Base-by-base conservation (phyloP, 2,329 filamentous ascomycete species). In the Penicillium sp. region DNA sequence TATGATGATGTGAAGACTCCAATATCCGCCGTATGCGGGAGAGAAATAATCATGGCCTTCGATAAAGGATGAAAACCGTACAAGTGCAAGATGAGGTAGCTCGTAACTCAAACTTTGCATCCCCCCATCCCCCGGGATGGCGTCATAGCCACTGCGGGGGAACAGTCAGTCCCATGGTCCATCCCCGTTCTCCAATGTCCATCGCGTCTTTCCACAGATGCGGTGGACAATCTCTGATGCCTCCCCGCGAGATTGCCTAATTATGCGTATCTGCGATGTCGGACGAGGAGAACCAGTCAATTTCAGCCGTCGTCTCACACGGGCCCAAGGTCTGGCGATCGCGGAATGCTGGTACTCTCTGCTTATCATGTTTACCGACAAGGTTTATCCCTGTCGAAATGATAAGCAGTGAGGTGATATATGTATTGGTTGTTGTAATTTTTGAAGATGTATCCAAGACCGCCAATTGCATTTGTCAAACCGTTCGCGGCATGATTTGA, bases 231-330 rank as follows among this genome's bases (percentile, higher is more conserved):
- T 59, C 30, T 52, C 52, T 59, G 55, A 48, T 55, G 52, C 52
- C 22, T 55, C 45, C 13, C 7, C 4, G 28, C 30, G 57, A 22
- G n/a, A 30, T 33, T 33, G 13, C n/a, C 46, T 10, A 48, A 28
- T n/a, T 10, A 48, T 48, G 46, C 22, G 28, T 16, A 51, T 56
- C 30, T 51, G 66, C 66, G 65, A 68, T 67, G 62, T 68, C 66
- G 66, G 66, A 67, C 57, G 65, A 66, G 51, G 16, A 33, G 33
- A 8, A 56, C 35, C 38, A 28, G 52, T 52, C 46, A 35, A 35
- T 51, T 22, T 16, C 6, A 35, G 46, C 28, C 46, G 8, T 33
- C 28, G 28, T 10, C 46, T 51, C 46, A 51, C 22, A 46, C 26
- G 43, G 26, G 13, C 25, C 25, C 25, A 25, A 43, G 25, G 28